phyloP scores from a whole-genome alignment of 2,329 filamentous ascomycete species.

The Thielaviopsis ethacetica region DNA sequence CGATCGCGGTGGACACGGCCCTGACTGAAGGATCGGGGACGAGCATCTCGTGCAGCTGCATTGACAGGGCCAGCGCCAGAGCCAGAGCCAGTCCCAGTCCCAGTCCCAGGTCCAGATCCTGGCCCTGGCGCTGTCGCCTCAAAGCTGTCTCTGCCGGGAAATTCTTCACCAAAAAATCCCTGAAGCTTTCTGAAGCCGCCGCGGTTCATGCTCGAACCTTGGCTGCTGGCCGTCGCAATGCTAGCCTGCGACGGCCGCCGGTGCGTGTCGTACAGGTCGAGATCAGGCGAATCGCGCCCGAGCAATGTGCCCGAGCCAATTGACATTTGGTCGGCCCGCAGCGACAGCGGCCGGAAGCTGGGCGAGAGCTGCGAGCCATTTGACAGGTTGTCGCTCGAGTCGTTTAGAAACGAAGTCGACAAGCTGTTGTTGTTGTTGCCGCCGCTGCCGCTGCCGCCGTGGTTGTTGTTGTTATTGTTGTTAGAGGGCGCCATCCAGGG shows the following conservation, averaged over 20 bases:
- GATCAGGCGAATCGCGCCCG: constrained; percentile 42
- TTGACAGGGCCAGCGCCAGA: too few relatives aligned
- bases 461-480: constrained; percentile 19
- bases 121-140: constrained; percentile 43
- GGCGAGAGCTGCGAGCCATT: constrained; percentile 51
- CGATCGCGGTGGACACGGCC: constrained; percentile 48
- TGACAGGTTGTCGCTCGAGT: constrained; percentile 55
- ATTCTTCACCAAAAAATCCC: constrained; percentile 86
- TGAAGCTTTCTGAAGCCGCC: constrained; percentile 70
- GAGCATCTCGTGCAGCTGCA: constrained; percentile 39
- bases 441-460: constrained; percentile 16
- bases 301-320: constrained; percentile 17
- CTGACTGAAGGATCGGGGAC: constrained; percentile 46
- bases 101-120: too few relatives aligned
- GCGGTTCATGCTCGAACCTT: constrained; percentile 59
- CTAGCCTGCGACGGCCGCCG: constrained; percentile 78
- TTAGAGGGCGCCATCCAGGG: constrained; percentile 37
- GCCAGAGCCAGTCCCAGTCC: too few relatives aligned
- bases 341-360: constrained; percentile 32
- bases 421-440: constrained; percentile 14
- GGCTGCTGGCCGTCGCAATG: constrained; percentile 69
- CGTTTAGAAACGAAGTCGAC: constrained; percentile 52
- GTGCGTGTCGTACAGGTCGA: constrained; percentile 36
- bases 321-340: constrained; percentile 9
- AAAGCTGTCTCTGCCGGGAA: constrained; percentile 55